Evolutionary conservation across 73 alveolate genomes (phyloP).

Genomic region (Effrenium voratum): DNA sequence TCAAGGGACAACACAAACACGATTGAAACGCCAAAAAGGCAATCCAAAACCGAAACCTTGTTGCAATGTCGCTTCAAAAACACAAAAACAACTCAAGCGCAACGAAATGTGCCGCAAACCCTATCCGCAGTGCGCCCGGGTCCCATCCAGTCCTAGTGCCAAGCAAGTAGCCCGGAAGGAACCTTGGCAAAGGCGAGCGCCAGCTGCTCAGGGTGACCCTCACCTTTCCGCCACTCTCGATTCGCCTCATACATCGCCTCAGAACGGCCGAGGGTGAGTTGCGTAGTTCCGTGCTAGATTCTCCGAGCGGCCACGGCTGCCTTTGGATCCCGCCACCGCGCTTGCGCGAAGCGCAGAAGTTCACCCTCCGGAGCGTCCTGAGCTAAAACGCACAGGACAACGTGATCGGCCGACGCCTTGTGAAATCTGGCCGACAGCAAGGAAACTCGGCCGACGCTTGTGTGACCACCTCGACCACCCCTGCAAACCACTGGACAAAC

Average conservation of each 20-base stretch:
- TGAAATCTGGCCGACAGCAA: no score
- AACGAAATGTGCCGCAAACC: conserved; percentile 49
- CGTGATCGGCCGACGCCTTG: no score
- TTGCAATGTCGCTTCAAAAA: neutral
- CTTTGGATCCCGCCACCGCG: conserved; percentile 34
- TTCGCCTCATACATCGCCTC: conserved; percentile 50
- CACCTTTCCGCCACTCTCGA: conserved; percentile 33
- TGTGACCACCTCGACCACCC: no score
- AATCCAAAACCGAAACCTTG: neutral
- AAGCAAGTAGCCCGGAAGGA: conserved; percentile 12
- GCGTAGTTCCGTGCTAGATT: neutral
- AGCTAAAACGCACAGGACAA: no score
- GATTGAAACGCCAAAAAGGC: no score
- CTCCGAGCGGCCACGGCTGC: conserved; percentile 38
- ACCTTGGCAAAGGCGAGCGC: neutral
- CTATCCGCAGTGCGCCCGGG: neutral
- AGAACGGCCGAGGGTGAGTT: neutral
- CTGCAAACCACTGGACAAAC: no score
- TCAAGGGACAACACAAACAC: no score
- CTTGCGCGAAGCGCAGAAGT: conserved; percentile 52
- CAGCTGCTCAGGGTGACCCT: conserved; percentile 35
- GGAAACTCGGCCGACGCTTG: no score
- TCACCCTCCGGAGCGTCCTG: conserved; percentile 20
- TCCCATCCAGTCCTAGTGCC: neutral
- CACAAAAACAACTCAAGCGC: neutral